Conservation (phyloP, 2,329 filamentous ascomycete species). For the Bipolaris oryzae region DNA sequence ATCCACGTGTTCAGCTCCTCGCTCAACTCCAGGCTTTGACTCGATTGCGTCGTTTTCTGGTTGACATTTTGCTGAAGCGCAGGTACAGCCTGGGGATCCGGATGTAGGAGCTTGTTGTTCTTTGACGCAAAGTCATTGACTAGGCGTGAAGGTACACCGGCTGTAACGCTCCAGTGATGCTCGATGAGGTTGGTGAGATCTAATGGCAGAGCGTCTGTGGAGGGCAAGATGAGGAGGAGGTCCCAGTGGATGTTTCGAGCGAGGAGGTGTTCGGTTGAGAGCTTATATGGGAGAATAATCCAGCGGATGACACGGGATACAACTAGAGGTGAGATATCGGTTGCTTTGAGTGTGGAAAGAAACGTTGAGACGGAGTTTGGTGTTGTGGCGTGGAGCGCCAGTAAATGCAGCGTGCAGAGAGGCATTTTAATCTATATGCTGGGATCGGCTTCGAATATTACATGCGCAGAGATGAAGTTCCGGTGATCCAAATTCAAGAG, state of each 20-base stretch:
- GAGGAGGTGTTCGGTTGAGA: constrained; percentile 53
- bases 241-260: constrained; percentile 54
- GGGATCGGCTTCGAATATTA: neutral
- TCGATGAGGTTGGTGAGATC: constrained; percentile 30
- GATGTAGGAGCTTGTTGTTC: constrained; percentile 50
- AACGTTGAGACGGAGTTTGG: constrained; percentile 47
- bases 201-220: constrained; percentile 33
- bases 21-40: constrained; percentile 58
- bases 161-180: constrained; percentile 46
- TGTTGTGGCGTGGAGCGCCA: constrained; percentile 49
- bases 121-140: constrained; percentile 46
- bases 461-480: too few species aligned
- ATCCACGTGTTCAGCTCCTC: constrained; percentile 60
- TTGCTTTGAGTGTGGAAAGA: constrained; percentile 47
- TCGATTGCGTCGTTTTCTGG: constrained; percentile 23
- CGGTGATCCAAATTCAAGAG: too few species aligned
- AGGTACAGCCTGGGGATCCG: constrained; percentile 43
- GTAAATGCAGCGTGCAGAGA: constrained; percentile 55
- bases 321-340: constrained; percentile 50
- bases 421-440: constrained; percentile 50
- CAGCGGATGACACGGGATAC: constrained; percentile 54
- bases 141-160: constrained; percentile 54
- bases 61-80: constrained; percentile 37
- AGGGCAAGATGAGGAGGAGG: constrained; percentile 54
- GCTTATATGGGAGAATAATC: constrained; percentile 55